Evolutionary conservation across 2,329 filamentous ascomycete species (phyloP).

Genomic region (Nemania serpens): DNA sequence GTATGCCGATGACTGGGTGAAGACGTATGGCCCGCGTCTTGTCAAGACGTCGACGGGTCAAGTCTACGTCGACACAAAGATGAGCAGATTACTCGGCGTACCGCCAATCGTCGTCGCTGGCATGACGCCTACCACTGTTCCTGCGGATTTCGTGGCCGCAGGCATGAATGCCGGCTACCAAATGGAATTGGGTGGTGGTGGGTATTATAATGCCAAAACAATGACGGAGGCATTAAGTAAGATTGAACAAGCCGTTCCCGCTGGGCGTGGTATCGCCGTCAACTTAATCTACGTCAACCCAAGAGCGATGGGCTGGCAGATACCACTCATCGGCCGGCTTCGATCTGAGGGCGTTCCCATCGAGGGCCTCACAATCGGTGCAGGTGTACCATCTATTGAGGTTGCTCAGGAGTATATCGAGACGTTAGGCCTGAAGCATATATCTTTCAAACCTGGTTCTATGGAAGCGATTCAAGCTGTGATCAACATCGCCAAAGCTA

Average conservation of each 20-base stretch:
- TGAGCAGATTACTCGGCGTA: constrained; percentile 83
- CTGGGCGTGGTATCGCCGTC: constrained; percentile 84
- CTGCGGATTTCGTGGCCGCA: constrained; percentile 89
- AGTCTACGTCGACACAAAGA: constrained; percentile 95
- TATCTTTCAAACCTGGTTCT: constrained; percentile 92
- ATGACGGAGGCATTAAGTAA: constrained; percentile 84
- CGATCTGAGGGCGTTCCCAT: constrained; percentile 87
- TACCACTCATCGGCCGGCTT: constrained; percentile 79
- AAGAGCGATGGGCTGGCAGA: constrained; percentile 89
- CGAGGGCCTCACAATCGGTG: constrained; percentile 89
- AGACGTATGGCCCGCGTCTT: constrained; percentile 91
- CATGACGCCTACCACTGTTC: constrained; percentile 90
- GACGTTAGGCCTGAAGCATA: constrained; percentile 90
- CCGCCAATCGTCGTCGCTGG: constrained; percentile 89
- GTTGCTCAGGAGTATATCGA: constrained; percentile 93
- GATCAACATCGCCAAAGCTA: constrained; percentile 92
- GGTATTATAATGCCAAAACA: constrained; percentile 80
- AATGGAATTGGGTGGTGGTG: constrained; percentile 86
- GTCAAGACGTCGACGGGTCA: constrained; percentile 87
- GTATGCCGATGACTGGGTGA: constrained; percentile 96
- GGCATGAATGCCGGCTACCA: constrained; percentile 97
- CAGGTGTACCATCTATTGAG: constrained; percentile 90
- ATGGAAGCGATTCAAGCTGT: constrained; percentile 85
- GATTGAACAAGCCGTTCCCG: constrained; percentile 82
- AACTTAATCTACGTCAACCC: constrained; percentile 94